Percentiles rank a stretch among this genome's conserved stretches.
Evolutionary conservation across 2,329 filamentous ascomycete species (phyloP).

Genomic region (Dactylonectria estremocensis): DNA sequence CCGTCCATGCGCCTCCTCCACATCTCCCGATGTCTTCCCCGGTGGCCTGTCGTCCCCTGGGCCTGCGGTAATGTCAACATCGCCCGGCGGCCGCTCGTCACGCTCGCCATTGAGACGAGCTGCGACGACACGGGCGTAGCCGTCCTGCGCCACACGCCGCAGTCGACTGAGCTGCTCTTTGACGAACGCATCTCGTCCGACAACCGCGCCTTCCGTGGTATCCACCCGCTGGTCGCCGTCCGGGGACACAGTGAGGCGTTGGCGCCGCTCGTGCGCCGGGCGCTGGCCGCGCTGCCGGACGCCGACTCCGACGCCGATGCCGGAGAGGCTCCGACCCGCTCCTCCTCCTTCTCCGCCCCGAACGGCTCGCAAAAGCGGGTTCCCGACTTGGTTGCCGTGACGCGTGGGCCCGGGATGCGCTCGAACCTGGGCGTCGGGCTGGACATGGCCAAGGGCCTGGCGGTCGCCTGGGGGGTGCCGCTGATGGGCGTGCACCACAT

Average conservation of each 20-base stretch:
- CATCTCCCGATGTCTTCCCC: slow-evolving; percentile 16
- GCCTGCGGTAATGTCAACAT: not conserved
- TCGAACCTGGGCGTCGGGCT: slow-evolving; percentile 84
- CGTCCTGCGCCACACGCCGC: slow-evolving; percentile 74
- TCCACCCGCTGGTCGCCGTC: slow-evolving; percentile 84
- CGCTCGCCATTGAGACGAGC: slow-evolving; percentile 85
- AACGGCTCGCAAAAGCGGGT: slow-evolving; percentile 53
- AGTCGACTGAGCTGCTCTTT: slow-evolving; percentile 76
- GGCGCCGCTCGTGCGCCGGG: slow-evolving; percentile 76
- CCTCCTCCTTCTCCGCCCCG: slow-evolving; percentile 27
- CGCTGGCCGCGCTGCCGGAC: slow-evolving; percentile 68
- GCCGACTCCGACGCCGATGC: slow-evolving; percentile 10
- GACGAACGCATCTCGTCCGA: slow-evolving; percentile 87
- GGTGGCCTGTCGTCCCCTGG: not conserved
- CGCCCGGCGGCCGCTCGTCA: slow-evolving; percentile 59
- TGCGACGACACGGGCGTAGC: slow-evolving; percentile 96
- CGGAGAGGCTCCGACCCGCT: no score
- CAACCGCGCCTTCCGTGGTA: slow-evolving; percentile 80
- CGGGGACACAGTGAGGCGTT: slow-evolving; percentile 82
- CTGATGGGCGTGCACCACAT: slow-evolving; percentile 94
- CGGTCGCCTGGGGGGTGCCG: slow-evolving; percentile 86
- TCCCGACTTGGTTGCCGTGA: slow-evolving; percentile 91
- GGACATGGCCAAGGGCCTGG: slow-evolving; percentile 88
- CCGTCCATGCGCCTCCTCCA: slow-evolving; percentile 35
- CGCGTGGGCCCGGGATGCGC: slow-evolving; percentile 91